Conservation (phyloP, 108 stramenopile genomes). For the Skeletonema grethae region DNA sequence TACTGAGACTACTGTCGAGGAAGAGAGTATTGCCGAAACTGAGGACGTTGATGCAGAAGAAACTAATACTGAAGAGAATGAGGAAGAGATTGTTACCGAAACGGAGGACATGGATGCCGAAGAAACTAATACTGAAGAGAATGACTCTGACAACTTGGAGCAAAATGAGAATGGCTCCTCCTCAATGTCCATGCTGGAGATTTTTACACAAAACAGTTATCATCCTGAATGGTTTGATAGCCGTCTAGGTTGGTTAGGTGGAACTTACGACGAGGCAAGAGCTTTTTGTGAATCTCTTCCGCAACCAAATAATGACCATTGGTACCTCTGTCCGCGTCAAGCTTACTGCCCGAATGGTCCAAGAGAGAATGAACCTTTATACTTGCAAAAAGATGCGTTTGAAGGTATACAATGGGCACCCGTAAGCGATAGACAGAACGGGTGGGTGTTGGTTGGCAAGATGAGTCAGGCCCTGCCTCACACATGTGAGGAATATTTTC, state of each 20-base stretch:
- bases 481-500: conserved; percentile 32
- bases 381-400: conserved; percentile 36
- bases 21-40: background rate
- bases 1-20: background rate
- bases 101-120: background rate
- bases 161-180: background rate
- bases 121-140: conserved; percentile 2
- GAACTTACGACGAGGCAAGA: conserved; percentile 25
- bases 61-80: conserved; percentile 7
- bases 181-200: conserved; percentile 38
- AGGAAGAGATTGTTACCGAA: background rate
- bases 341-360: conserved; percentile 37
- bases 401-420: conserved; percentile 50
- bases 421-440: conserved; percentile 18
- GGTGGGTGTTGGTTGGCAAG: conserved; percentile 51
- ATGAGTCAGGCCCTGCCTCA: conserved; percentile 17
- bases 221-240: conserved; percentile 38
- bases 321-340: conserved; percentile 12
- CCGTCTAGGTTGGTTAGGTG: conserved; percentile 39
- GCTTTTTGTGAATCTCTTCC: conserved; percentile 43
- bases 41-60: background rate
- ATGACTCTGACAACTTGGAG: background rate
- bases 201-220: conserved; percentile 17
- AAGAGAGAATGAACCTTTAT: conserved; percentile 7
- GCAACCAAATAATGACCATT: background rate